These are phyloP conservation scores for Aspergillus sojae DNA, from an alignment of 2,329 filamentous ascomycete genomes.

Conservation along the genomic window DNA sequence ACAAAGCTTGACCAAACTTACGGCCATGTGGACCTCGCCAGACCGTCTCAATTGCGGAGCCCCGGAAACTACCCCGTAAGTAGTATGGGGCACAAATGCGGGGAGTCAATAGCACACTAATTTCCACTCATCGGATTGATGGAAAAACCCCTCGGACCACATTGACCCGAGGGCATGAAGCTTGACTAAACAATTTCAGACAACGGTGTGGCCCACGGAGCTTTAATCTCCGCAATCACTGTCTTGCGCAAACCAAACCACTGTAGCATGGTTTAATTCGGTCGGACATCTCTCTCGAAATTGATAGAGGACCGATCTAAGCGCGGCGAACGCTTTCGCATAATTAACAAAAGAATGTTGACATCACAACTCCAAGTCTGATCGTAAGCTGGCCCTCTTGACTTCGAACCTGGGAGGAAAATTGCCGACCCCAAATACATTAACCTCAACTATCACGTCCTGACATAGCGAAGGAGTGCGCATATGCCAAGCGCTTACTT, in stretches of 20 bases:
- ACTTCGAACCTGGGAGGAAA: too few species aligned
- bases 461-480: neutral
- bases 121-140: constrained; percentile 11
- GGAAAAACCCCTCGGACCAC: constrained; percentile 23
- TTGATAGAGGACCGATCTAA: too few species aligned
- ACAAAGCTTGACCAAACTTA: neutral
- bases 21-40: constrained; percentile 2
- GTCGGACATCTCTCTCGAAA: too few species aligned
- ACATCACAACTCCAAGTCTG: too few species aligned
- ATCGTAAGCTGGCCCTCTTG: too few species aligned
- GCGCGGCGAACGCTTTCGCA: too few species aligned
- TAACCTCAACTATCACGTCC: neutral
- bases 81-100: constrained; percentile 14
- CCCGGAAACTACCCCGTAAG: constrained; percentile 1
- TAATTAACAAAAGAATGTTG: too few species aligned
- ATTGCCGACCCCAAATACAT: neutral
- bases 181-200: neutral
- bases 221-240: neutral
- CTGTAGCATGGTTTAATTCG: neutral
- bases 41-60: neutral
- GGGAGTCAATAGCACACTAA: constrained; percentile 15
- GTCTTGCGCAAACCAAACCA: too few species aligned
- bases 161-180: constrained; percentile 17
- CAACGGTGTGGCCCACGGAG: neutral
- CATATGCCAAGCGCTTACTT: neutral